Percentiles rank a stretch among this genome's conserved stretches.
phyloP scores from a whole-genome alignment of 805 yeast species.

The Lipomyces yamanashiensis region DNA sequence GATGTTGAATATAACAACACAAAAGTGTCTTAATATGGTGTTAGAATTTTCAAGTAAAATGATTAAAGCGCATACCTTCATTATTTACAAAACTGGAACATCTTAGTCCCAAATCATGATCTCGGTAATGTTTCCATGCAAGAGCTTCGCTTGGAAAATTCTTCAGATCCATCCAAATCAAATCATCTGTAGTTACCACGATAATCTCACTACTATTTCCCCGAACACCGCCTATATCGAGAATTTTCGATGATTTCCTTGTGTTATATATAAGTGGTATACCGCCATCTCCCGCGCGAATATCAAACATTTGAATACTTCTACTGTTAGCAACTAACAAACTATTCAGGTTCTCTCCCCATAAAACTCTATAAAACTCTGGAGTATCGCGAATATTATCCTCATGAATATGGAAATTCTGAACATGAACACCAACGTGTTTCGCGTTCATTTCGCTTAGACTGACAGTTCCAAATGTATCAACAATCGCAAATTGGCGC shows the following conservation, averaged over 20 bases:
- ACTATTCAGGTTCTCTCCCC: constrained; percentile 30
- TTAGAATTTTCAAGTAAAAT: constrained; percentile 43
- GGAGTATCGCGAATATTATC: neutral
- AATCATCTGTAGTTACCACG: constrained; percentile 67
- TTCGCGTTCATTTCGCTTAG: neutral
- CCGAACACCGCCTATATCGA: constrained; percentile 5
- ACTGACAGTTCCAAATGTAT: constrained; percentile 47
- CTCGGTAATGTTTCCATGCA: constrained; percentile 75
- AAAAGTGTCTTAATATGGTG: constrained; percentile 30
- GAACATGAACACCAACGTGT: neutral
- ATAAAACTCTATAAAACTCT: constrained; percentile 9
- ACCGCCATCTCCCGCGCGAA: constrained; percentile 3
- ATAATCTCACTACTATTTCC: constrained; percentile 49
- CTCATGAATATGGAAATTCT: neutral
- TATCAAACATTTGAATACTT: constrained; percentile 19
- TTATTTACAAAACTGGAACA: constrained; percentile 8
- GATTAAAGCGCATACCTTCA: constrained; percentile 12
- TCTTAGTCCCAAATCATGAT: constrained; percentile 58
- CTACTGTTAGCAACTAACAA: constrained; percentile 19
- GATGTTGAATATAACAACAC: constrained; percentile 44
- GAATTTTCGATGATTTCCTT: constrained; percentile 8
- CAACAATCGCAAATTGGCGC: constrained; percentile 47
- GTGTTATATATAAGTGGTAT: constrained; percentile 7
- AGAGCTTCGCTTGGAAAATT: constrained; percentile 53
- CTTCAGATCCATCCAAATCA: constrained; percentile 55